Conservation (phyloP, 768 basidiomycete genomes). For the Boletales sp. region DNA sequence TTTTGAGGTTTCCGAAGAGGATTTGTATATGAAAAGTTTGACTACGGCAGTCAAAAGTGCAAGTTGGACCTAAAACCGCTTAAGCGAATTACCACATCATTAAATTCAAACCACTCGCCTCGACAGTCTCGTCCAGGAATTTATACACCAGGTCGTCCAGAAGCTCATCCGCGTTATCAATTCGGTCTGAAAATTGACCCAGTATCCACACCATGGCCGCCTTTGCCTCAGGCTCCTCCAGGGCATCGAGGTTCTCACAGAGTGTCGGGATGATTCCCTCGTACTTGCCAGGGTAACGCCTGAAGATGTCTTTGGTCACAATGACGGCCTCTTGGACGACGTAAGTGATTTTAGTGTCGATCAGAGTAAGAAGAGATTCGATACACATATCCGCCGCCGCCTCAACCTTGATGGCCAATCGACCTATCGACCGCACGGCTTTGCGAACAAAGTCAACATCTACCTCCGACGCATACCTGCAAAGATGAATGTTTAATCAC, state of each 20-base stretch:
- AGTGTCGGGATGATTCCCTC: slow-evolving; percentile 93
- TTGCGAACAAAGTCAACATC: slow-evolving; percentile 98
- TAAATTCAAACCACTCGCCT: slow-evolving; percentile 48
- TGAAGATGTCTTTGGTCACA: slow-evolving; percentile 97
- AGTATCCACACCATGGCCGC: slow-evolving; percentile 98
- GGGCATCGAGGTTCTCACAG: slow-evolving; percentile 85
- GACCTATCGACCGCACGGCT: slow-evolving; percentile 94
- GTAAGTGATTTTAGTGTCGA: slow-evolving; percentile 92
- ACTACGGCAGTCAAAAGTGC: slow-evolving; percentile 92
- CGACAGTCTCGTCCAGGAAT: slow-evolving; percentile 90
- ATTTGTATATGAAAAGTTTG: slow-evolving; percentile 92
- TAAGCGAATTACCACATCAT: background rate
- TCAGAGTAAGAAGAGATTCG: slow-evolving; percentile 75
- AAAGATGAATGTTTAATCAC: background rate
- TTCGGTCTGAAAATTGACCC: slow-evolving; percentile 92
- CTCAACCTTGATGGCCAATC: slow-evolving; percentile 96
- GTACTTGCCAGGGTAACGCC: slow-evolving; percentile 94
- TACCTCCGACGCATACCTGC: slow-evolving; percentile 94
- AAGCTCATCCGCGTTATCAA: slow-evolving; percentile 94
- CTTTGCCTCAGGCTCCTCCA: slow-evolving; percentile 97
- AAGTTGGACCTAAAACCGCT: slow-evolving; percentile 74
- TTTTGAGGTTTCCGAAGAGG: slow-evolving; percentile 78
- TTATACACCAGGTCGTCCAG: slow-evolving; percentile 87
- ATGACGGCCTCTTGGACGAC: slow-evolving; percentile 97
- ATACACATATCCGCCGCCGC: slow-evolving; percentile 89